A percentile compares a stretch with the other conserved stretches of the same genome.
These are phyloP conservation scores for Colletotrichum eremochloae DNA, from an alignment of 2,329 filamentous ascomycete genomes.

Conservation along the genomic window DNA sequence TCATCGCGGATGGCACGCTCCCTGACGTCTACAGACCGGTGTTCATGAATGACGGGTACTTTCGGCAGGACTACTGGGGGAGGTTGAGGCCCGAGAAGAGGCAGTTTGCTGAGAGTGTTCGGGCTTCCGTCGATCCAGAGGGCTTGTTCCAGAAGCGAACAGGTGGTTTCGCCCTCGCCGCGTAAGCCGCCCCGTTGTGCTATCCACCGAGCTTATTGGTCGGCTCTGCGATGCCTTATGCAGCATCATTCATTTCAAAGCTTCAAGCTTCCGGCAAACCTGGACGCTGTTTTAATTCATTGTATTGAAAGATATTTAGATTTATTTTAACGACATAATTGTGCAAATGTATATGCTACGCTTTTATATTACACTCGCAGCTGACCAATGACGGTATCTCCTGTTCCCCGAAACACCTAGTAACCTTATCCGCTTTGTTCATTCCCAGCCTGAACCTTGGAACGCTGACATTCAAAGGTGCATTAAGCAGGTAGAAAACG, in stretches of 20 bases:
- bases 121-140: constrained; percentile 53
- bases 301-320: constrained; percentile 17
- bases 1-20: constrained; percentile 51
- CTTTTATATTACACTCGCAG: not conserved
- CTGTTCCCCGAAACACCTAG: not conserved
- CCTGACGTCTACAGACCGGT: constrained; percentile 55
- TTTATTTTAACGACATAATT: not conserved
- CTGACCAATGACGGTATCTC: not conserved
- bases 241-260: not conserved
- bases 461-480: too few relatives aligned
- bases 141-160: constrained; percentile 56
- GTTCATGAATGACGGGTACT: constrained; percentile 60
- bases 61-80: constrained; percentile 58
- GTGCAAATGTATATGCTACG: not conserved
- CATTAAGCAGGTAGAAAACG: too few relatives aligned
- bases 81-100: constrained; percentile 53
- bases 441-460: not conserved
- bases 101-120: constrained; percentile 52
- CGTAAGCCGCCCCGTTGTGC: not conserved
- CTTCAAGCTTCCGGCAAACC: not conserved
- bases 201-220: not conserved
- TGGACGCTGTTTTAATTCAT: not conserved
- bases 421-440: not conserved
- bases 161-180: constrained; percentile 54
- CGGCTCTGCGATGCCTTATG: not conserved